Base-by-base conservation (phyloP, 2,329 filamentous ascomycete genomes). In the Fusarium sacchari region DNA sequence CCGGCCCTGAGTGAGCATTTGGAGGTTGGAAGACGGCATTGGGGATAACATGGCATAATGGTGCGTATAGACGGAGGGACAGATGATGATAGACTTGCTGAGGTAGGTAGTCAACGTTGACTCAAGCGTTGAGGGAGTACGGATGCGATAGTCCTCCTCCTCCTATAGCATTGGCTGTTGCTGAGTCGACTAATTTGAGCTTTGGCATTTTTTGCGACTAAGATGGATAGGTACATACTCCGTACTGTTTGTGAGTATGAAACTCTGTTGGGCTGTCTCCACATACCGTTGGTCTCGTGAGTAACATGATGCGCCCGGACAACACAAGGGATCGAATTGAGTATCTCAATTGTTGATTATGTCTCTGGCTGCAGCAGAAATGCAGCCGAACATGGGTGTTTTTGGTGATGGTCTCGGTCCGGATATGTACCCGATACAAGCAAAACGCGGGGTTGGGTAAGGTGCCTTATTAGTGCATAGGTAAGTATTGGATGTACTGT, bases 381-480 rank as follows among this genome's bases (percentile, higher is more conserved):
- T 55, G 34, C 50, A 62, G 47, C 66, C 28, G 50, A 55, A 59
- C 47, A 64, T 68, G 59, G 46, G 58, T 67, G 46, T 58, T 70
- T 39, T 53, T 47, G 57, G 64, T 49, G 53, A 62, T 62, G 43
- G 71, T 70, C 53, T 64, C 44, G 67, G 55, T 42, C 67, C 62
- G 67, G 67, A 59, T 68, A 55, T 43, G 60, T 64, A 55, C 62
- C 71, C 68, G 68, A 53, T 43, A 37, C 24, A 60, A 65, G 62
- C 62, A 73, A 71, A 73, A 71, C 64, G 72, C 67, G 72, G 74
- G 70, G 71, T 69, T 61, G 55, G 59, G 30, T 10, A n/a, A 32
- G 20, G 28, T 32, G 30, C 30, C 30, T 32, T 32, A 32, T n/a
- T n/a, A n/a, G n/a, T n/a, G n/a, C n/a, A n/a, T n/a, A n/a, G n/a